Percentiles rank a stretch among this genome's conserved stretches.
These are phyloP conservation scores for Agaricus blazei DNA, from an alignment of 768 basidiomycete genomes.

Conservation along the genomic window DNA sequence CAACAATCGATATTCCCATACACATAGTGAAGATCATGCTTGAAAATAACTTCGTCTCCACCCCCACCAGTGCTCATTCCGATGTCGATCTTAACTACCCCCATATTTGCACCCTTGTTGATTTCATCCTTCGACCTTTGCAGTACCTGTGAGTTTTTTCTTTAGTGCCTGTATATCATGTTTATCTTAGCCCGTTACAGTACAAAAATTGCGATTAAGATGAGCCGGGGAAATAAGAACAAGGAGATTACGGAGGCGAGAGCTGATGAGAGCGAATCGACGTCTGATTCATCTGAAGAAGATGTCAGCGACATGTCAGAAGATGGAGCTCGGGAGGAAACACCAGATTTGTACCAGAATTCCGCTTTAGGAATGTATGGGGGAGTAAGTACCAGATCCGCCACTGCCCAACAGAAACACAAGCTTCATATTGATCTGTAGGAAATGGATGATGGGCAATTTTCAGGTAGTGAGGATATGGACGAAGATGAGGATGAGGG, in stretches of 20 bases:
- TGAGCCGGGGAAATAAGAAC: constrained; percentile 74
- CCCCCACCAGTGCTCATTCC: constrained; percentile 79
- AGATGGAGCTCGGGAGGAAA: constrained; percentile 63
- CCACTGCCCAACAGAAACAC: constrained; percentile 5
- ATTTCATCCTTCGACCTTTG: constrained; percentile 81
- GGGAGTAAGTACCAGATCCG: constrained; percentile 52
- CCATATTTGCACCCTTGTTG: constrained; percentile 80
- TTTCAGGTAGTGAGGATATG: constrained; percentile 67
- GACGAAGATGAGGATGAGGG: constrained; percentile 79
- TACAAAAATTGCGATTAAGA: constrained; percentile 96
- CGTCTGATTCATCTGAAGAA: constrained; percentile 35
- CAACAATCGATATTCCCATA: constrained; percentile 61
- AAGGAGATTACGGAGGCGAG: constrained; percentile 52
- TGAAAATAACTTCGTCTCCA: constrained; percentile 93
- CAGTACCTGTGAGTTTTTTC: constrained; percentile 70
- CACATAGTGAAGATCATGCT: constrained; percentile 98
- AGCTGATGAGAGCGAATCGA: constrained; percentile 43
- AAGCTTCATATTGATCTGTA: constrained; percentile 22
- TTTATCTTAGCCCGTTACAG: constrained; percentile 35
- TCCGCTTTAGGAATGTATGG: constrained; percentile 96
- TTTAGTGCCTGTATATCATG: neutral
- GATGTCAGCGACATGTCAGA: constrained; percentile 54
- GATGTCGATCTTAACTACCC: constrained; percentile 97
- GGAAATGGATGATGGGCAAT: constrained; percentile 85
- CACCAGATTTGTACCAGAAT: constrained; percentile 92